Evolutionary conservation across 805 yeast genomes (phyloP), one percentile per base, ranked within the genome.

Genomic region (Ogataea corticis): DNA sequence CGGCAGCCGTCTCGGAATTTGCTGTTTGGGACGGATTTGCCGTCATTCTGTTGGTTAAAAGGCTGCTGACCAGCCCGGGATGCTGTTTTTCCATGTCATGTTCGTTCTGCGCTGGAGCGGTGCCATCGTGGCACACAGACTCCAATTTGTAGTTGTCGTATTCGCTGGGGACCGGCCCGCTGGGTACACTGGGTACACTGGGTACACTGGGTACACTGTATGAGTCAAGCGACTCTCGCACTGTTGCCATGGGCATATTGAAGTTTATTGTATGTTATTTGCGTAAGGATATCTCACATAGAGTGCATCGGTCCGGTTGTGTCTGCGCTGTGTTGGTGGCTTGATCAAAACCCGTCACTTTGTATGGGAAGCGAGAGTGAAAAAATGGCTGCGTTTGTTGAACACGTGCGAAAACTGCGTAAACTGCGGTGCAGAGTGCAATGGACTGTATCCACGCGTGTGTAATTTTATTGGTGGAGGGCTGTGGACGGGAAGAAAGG

Each of bases 181-280:
- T 21, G 25, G 25, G 25, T 21, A 21, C 25, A 21, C 25, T 30
- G 12, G 38, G 37, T 16, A 31, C 37, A 21, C 43, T 30, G 12
- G 38, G 37, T 16, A 31, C 37, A 21, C 43, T 40, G 9, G 18
- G 44, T 27, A 16, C 36, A 14, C 38, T 34, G 23, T 29, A 34
- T 11, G 37, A 33, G 27, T 41, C 44, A 23, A 11, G 31, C 38
- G 38, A 34, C 30, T 38, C 41, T 18, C 34, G 41, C 27, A 29
- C 7, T 13, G 7, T 15, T 14, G 42, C 21, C 14, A 32, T 17
- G 13, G 29, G 27, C 41, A 38, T 38, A 17, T 15, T 38, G 15
- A 19, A 14, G 18, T n/a, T 7, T 19, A n/a, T 19, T 35, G 15
- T 35, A 14, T 23, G 33, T n/a, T 31, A 10, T 14, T n/a, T 14